Evolutionary conservation across 2,329 filamentous ascomycete species (phyloP), one percentile per base, ranked within the genome.

Genomic region (Simplicillium aogashimaense): DNA sequence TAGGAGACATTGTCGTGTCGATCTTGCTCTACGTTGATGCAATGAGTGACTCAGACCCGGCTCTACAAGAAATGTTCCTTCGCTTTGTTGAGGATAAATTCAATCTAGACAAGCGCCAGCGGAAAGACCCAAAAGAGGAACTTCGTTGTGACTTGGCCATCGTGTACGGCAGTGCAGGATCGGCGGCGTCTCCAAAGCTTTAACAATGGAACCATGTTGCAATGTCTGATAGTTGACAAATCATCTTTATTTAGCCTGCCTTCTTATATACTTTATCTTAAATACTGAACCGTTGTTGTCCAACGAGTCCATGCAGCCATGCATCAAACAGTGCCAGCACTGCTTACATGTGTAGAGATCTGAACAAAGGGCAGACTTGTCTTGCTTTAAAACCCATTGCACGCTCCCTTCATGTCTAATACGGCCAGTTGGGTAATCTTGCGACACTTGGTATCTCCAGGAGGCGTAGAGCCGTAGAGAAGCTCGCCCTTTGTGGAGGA

Each of bases 1-100:
- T 67, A 2, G 65, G 68, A 0, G 65, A 72, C 40, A 50, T 69
- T 7, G 41, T 70, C 18, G 62, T 68, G 15, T 61, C 58, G 8
- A 51, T 63, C n/a, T 47, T 74, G 36, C 55, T 70, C 30, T 50
- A 61, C 32, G 56, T 65, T 1, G 68, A 72, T 43, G 58, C 59
- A 2, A 42, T 50, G 5, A 58, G 52, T 29, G 59, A 66, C 37
- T 57, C 57, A 3, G 59, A 64, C 7, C 39, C 43, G 2, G 60
- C 61, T 4, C 54, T 61, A 0, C 50, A 51, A 13, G 64, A 66
- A 14, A 63, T 72, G 40, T 59, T 64, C 35, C 40, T 43, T 12
- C 53, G 67, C 3, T 72, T 64, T 40, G 41, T 70, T 18, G 50
- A 56, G 37, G 44, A 44, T 17, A 59, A 51, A 38, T 46, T 46